Base-by-base conservation (phyloP, 2,329 filamentous ascomycete genomes). In the Cercospora brassicicola region DNA sequence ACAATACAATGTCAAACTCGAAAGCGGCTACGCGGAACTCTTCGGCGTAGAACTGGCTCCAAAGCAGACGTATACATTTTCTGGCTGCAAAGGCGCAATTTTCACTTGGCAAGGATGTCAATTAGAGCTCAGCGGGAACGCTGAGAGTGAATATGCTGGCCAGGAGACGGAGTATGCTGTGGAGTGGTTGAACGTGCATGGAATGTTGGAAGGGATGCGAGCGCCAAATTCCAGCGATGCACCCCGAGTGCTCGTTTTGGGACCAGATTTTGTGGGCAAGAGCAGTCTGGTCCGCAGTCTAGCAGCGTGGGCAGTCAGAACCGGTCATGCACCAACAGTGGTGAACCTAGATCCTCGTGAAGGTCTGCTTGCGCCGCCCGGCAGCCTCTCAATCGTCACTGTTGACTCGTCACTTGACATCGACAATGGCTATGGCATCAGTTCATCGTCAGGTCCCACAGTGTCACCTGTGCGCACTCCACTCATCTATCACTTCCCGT, bases 31-130 rank as follows among this genome's bases (percentile, higher is more conserved):
- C 1, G 95, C 94, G 59, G 95, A 99, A 80, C 89, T 96, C 76
- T 97, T 98, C 78, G 95, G 95, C 77, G 94, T 94, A 65, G 95
- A 99, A 82, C 90, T 99, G 53, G 93, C 93, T 10, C 86, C 88
- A 9, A 91, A 90, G 66, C 90, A 91, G 62, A 85, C 87, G 9
- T 98, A 98, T 82, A 89, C 85, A 33, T 94, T 99, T 80, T 86
- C 87, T 56, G 91, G 92, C 65, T 87, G 87, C 73, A 96, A 96
- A 82, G 91, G 91, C 67, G 94, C 94, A 69, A 90, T 99, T 76
- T 92, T 92, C 79, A 96, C 94, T 61, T 97, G 93, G 90, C 89
- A 94, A 76, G 94, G 95, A 74, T 97, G 93, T 81, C 89, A 89
- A 63, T 82, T 99, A 69, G 92, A 97, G 79, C 85, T 97, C 67